Evolutionary conservation across 306 rosid genomes (phyloP).

Genomic region (Lupinus albus): DNA sequence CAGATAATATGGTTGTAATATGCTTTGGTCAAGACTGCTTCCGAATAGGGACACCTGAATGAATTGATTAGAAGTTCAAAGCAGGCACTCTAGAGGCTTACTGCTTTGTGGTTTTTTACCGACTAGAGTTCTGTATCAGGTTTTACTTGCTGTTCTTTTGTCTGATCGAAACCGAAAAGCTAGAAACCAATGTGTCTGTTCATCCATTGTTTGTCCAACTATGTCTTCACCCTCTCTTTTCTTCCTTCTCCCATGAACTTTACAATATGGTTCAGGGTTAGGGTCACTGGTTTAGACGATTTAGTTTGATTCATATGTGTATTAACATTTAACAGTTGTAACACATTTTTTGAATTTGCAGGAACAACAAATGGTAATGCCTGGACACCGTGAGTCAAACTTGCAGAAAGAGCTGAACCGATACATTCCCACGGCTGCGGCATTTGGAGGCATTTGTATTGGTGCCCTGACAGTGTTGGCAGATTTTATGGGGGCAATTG

Average conservation of each 20-base stretch:
- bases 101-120: not conserved
- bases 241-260: not conserved
- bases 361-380: conserved; percentile 99
- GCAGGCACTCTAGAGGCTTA: not conserved
- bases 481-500: conserved; percentile 95
- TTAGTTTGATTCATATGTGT: not conserved
- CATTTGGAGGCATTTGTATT: conserved; percentile 88
- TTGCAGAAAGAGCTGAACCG: conserved; percentile 84
- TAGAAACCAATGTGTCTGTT: not conserved
- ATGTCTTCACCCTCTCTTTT: not conserved
- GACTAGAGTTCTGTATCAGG: not conserved
- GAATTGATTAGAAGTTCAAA: not conserved
- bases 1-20: not conserved
- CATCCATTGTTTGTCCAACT: not conserved
- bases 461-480: conserved; percentile 93
- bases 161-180: not conserved
- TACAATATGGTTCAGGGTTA: conserved; percentile 1
- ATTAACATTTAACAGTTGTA: not conserved
- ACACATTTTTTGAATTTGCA: conserved; percentile 42
- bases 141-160: not conserved
- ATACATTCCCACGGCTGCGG: conserved; percentile 92
- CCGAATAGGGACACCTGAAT: not conserved
- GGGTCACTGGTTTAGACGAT: not conserved
- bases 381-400: conserved; percentile 89
- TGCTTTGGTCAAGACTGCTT: not conserved